phyloP scores from a whole-genome alignment of 108 stramenopile species.

The Cyclotella sp. region DNA sequence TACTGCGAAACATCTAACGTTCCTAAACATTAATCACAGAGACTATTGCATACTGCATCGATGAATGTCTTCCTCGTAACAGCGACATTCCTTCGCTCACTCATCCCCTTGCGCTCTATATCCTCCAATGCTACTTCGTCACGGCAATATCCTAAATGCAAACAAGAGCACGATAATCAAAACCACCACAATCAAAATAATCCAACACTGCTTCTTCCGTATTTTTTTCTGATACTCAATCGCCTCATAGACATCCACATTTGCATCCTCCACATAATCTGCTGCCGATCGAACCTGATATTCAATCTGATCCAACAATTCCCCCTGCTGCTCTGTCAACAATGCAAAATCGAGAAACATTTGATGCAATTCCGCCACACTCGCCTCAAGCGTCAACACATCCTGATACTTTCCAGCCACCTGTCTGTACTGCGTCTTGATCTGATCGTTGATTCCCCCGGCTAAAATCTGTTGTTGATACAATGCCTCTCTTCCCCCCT shows the following conservation, averaged over 20 bases:
- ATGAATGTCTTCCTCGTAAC: too few species aligned
- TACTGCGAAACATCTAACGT: too few species aligned
- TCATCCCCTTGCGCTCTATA: background rate
- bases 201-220: constrained; percentile 94
- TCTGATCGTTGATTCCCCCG: constrained; percentile 91
- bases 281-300: constrained; percentile 93
- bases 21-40: too few species aligned
- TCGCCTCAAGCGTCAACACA: constrained; percentile 94
- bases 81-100: background rate
- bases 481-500: constrained; percentile 88
- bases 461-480: constrained; percentile 84
- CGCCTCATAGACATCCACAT: constrained; percentile 87
- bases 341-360: constrained; percentile 99
- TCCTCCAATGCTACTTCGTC: background rate
- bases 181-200: constrained; percentile 64
- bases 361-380: constrained; percentile 97
- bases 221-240: constrained; percentile 92
- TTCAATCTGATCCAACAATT: constrained; percentile 98
- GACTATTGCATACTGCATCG: too few species aligned
- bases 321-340: constrained; percentile 99
- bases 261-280: constrained; percentile 97
- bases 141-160: constrained; percentile 49
- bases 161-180: constrained; percentile 61
- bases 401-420: constrained; percentile 99
- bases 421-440: constrained; percentile 88